phyloP scores from a whole-genome alignment of 495 filamentous ascomycete species.

The Trypethelium eluteriae region DNA sequence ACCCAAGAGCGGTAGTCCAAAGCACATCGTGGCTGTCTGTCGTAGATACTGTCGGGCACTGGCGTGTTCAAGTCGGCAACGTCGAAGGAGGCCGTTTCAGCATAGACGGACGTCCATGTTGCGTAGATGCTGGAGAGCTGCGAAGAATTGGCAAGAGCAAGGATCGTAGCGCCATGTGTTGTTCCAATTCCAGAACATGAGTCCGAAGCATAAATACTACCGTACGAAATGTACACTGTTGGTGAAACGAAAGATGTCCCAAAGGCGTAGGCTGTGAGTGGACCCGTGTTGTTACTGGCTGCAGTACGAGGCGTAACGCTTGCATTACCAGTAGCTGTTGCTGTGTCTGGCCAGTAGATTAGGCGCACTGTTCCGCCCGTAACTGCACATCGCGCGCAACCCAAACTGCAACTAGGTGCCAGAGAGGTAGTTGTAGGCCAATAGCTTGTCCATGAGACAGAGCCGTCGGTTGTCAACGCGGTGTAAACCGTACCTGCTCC shows the following conservation, averaged over 20 bases:
- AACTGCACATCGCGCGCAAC: conserved; percentile 11
- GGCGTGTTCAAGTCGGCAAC: not conserved
- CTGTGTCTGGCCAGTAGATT: conserved; percentile 9
- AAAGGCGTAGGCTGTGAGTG: not conserved
- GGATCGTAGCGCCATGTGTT: conserved; percentile 1
- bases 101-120: not conserved
- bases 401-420: not conserved
- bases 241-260: conserved; percentile 10
- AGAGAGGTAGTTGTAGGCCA: conserved; percentile 4
- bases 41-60: conserved; percentile 11
- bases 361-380: conserved; percentile 9
- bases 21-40: conserved; percentile 2
- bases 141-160: conserved; percentile 2
- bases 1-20: not conserved
- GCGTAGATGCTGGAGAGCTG: conserved; percentile 8
- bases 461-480: not conserved
- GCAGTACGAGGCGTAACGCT: not conserved
- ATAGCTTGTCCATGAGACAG: not conserved
- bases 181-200: conserved; percentile 5
- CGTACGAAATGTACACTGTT: conserved; percentile 13
- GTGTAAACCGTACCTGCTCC: conserved; percentile 3
- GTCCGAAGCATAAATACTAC: conserved; percentile 10
- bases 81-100: not conserved
- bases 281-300: not conserved
- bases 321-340: not conserved